Conservation (phyloP, 192 early-diverging fungal genomes). For the Linnemannia exigua region DNA sequence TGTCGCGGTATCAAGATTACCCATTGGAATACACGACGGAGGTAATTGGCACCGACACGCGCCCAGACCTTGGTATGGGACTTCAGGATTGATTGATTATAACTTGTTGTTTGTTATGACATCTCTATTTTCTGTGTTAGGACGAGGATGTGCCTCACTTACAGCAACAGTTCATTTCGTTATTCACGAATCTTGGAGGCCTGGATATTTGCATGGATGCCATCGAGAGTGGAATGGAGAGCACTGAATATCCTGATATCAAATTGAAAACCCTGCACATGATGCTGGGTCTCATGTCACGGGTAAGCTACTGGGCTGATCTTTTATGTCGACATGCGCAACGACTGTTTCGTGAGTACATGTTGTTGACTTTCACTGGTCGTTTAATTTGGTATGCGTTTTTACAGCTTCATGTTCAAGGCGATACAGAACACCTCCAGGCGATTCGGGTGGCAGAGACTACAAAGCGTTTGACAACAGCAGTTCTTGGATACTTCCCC, state of each 20-base stretch:
- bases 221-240: slow-evolving; percentile 27
- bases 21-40: slow-evolving; percentile 31
- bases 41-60: slow-evolving; percentile 6
- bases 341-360: background rate
- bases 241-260: slow-evolving; percentile 14
- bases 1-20: slow-evolving; percentile 39
- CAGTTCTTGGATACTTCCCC: slow-evolving; percentile 42
- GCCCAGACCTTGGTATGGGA: background rate
- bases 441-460: slow-evolving; percentile 9
- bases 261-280: slow-evolving; percentile 23
- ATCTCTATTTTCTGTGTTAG: background rate
- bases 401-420: slow-evolving; percentile 27
- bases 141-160: slow-evolving; percentile 34
- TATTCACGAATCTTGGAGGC: slow-evolving; percentile 27
- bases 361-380: too few species aligned
- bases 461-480: slow-evolving; percentile 22
- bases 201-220: slow-evolving; percentile 27
- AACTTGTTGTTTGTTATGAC: background rate
- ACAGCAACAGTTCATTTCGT: slow-evolving; percentile 34
- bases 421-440: slow-evolving; percentile 17
- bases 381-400: background rate
- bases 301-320: background rate
- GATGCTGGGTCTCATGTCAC: slow-evolving; percentile 30
- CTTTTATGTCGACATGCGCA: background rate
- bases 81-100: background rate